These are phyloP conservation scores for Talaromyces sp. DNA, from an alignment of 2,329 filamentous ascomycete genomes.

Conservation along the genomic window DNA sequence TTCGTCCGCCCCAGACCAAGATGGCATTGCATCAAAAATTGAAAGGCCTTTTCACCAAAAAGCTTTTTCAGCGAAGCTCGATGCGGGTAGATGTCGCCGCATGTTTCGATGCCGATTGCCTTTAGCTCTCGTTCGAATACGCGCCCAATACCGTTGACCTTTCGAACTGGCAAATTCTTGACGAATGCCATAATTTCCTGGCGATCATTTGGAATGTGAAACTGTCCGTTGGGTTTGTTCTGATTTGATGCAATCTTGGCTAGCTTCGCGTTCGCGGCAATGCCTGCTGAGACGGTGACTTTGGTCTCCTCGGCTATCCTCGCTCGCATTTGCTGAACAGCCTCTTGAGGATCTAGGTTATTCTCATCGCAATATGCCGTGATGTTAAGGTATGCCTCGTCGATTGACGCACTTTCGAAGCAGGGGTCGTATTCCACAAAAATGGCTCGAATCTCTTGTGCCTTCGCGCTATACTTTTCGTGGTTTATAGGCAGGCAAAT, in stretches of 20 bases:
- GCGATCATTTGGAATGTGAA: constrained; percentile 66
- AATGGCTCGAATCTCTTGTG: constrained; percentile 76
- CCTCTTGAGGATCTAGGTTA: constrained; percentile 63
- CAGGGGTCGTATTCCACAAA: constrained; percentile 81
- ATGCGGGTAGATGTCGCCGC: constrained; percentile 77
- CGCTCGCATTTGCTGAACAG: constrained; percentile 68
- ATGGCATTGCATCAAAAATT: constrained; percentile 78
- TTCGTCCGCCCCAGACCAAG: constrained; percentile 81
- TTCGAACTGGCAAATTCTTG: constrained; percentile 73
- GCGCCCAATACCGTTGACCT: constrained; percentile 91
- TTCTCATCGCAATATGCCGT: constrained; percentile 76
- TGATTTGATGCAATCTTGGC: constrained; percentile 94
- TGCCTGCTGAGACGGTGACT: constrained; percentile 89
- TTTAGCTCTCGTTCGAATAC: constrained; percentile 88
- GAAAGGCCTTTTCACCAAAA: constrained; percentile 86
- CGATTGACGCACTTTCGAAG: constrained; percentile 90
- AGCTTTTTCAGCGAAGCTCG: constrained; percentile 68
- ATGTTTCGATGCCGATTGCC: constrained; percentile 80
- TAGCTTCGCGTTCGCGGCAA: constrained; percentile 86
- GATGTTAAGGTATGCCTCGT: constrained; percentile 95
- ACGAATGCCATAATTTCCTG: constrained; percentile 78
- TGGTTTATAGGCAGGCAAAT: constrained; percentile 81
- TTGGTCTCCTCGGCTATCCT: constrained; percentile 71
- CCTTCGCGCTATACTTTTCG: constrained; percentile 85
- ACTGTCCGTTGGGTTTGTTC: constrained; percentile 97